A percentile compares a stretch with the other conserved stretches of the same genome.
Conservation (phyloP, 129 eudicot species). For the Artemisia annua region DNA sequence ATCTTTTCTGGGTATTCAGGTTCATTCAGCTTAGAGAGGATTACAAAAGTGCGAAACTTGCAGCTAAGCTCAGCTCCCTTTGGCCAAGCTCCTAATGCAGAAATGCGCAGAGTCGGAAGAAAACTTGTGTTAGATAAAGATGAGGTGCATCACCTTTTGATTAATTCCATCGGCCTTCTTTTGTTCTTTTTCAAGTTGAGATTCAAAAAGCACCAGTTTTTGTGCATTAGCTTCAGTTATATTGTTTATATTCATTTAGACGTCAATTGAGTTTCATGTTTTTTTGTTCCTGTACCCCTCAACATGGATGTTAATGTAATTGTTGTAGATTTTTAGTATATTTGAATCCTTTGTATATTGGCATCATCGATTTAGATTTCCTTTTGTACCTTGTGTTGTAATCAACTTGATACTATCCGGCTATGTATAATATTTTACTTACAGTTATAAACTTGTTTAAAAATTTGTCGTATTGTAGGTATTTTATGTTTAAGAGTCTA, state of each 20-base stretch:
- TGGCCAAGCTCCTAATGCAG: slow-evolving; percentile 59
- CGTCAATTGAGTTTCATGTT: background rate
- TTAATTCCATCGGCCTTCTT: slow-evolving; percentile 1
- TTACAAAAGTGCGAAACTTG: slow-evolving; percentile 89
- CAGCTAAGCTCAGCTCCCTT: slow-evolving; percentile 74
- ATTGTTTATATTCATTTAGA: slow-evolving; percentile 26
- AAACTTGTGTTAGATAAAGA: slow-evolving; percentile 8
- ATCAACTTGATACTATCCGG: background rate
- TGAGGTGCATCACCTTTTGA: slow-evolving; percentile 24
- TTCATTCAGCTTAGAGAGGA: slow-evolving; percentile 92
- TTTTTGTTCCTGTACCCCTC: slow-evolving; percentile 1
- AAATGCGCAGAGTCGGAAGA: background rate
- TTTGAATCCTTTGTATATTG: slow-evolving; percentile 3
- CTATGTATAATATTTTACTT: background rate
- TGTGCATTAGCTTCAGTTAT: slow-evolving; percentile 20
- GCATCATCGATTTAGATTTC: background rate
- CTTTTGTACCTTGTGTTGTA: background rate
- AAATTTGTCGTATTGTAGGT: background rate
- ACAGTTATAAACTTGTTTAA: background rate
- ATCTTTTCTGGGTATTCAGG: slow-evolving; percentile 36
- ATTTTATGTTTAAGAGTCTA: background rate
- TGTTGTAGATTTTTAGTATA: slow-evolving; percentile 18
- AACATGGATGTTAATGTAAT: slow-evolving; percentile 24
- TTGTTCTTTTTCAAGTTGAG: slow-evolving; percentile 7
- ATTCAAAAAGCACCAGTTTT: slow-evolving; percentile 8